Conservation (phyloP, 2,329 filamentous ascomycete genomes). For the Aspergillus chevalieri region DNA sequence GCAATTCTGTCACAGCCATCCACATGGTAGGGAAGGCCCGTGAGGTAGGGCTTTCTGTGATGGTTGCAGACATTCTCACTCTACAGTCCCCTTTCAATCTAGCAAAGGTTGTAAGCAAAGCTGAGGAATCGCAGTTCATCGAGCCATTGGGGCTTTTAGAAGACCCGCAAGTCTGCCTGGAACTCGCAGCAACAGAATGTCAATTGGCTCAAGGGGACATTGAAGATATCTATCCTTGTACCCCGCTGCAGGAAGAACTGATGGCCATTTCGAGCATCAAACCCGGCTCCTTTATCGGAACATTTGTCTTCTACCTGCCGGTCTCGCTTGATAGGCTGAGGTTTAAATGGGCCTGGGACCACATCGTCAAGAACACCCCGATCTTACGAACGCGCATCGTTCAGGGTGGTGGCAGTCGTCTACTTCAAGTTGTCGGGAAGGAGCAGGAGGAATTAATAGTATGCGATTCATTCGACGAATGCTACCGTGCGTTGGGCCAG, state of each 20-base stretch:
- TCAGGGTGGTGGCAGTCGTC: constrained; percentile 1
- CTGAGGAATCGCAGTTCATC: too few species aligned
- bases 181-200: too few species aligned
- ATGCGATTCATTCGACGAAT: too few species aligned
- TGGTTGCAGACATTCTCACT: too few species aligned
- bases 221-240: constrained; percentile 10
- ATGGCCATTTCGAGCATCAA: constrained; percentile 9
- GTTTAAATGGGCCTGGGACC: constrained; percentile 32
- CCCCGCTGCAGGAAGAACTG: constrained; percentile 9
- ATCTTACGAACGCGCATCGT: constrained; percentile 36
- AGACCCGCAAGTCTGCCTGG: too few species aligned
- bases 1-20: too few species aligned
- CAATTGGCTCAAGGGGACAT: constrained; percentile 8
- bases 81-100: too few species aligned
- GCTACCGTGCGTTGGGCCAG: too few species aligned
- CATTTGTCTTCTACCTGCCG: constrained; percentile 3
- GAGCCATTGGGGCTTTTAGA: too few species aligned
- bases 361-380: constrained; percentile 22
- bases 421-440: constrained; percentile 15
- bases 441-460: constrained; percentile 4
- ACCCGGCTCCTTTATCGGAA: constrained; percentile 1
- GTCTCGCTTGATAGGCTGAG: background rate
- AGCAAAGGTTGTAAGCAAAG: too few species aligned
- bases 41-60: too few species aligned
- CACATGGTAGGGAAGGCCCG: too few species aligned